phyloP scores from a whole-genome alignment of 805 yeast species.

The Barnettozyma wickerhamii region DNA sequence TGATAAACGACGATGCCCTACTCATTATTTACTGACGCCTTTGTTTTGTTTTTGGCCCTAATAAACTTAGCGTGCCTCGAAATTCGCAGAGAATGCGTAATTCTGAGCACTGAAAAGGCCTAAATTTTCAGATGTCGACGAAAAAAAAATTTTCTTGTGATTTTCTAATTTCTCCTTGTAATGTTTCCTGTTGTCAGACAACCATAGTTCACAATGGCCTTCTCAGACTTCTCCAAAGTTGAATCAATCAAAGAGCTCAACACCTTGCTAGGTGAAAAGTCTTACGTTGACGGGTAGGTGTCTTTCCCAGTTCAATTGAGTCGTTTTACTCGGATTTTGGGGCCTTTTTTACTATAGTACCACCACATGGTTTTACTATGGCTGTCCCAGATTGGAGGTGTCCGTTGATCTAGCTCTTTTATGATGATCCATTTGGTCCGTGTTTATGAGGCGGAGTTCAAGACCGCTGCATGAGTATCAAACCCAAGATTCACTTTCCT shows the following conservation, averaged over 20 bases:
- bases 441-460: conserved; percentile 94
- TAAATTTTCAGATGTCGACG: neutral
- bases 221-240: conserved; percentile 75
- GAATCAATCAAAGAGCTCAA: conserved; percentile 72
- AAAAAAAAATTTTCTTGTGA: conserved; percentile 6
- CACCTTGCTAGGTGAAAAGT: conserved; percentile 85
- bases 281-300: conserved; percentile 94
- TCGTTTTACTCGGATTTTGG: neutral
- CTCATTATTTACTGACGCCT: neutral
- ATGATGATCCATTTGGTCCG: conserved; percentile 69
- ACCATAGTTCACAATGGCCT: conserved; percentile 50
- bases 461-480: conserved; percentile 95
- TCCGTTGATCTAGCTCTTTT: neutral
- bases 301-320: conserved; percentile 1
- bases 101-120: neutral
- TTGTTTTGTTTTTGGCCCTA: conserved; percentile 1
- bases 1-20: too few species aligned
- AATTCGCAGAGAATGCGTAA: conserved; percentile 1
- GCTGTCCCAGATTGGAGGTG: too few species aligned
- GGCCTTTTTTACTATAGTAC: too few species aligned
- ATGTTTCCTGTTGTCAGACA: neutral
- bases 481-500: conserved; percentile 41
- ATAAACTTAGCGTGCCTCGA: neutral
- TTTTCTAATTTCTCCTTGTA: conserved; percentile 1
- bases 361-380: too few species aligned